phyloP scores from a whole-genome alignment of 768 basidiomycete genomes.

The Lepiota subincarnata region DNA sequence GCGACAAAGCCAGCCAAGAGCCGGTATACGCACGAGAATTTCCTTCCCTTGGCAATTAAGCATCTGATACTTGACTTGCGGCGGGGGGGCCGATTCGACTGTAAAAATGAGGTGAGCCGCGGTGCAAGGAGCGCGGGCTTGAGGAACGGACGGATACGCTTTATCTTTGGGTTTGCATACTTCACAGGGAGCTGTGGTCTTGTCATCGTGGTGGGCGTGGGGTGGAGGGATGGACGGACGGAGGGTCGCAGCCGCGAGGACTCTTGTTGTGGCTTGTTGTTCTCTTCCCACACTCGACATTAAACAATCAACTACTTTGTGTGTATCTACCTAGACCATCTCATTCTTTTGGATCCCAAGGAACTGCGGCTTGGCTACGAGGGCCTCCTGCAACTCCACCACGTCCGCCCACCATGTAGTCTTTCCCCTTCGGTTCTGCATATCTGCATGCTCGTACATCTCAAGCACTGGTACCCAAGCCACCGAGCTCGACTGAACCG shows the following conservation, averaged over 20 bases:
- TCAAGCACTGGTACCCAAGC: conserved; percentile 82
- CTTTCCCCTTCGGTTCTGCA: conserved; percentile 83
- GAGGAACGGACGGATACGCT: conserved; percentile 30
- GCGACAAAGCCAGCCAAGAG: conserved; percentile 4
- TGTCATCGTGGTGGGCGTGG: conserved; percentile 28
- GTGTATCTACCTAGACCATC: conserved; percentile 8
- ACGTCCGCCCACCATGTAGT: conserved; percentile 72
- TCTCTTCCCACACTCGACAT: conserved; percentile 29
- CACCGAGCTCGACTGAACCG: conserved; percentile 78
- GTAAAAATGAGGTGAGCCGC: conserved; percentile 12
- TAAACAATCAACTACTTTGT: conserved; percentile 18
- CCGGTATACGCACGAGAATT: conserved; percentile 59
- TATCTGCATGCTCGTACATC: conserved; percentile 84
- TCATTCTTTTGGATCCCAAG: conserved; percentile 29
- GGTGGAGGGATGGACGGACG: conserved; percentile 14
- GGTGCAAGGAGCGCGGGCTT: conserved; percentile 17
- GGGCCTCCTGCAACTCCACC: conserved; percentile 66
- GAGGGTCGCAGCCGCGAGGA: conserved; percentile 15
- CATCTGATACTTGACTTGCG: conserved; percentile 88
- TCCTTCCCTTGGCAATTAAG: conserved; percentile 83
- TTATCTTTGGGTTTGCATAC: conserved; percentile 48
- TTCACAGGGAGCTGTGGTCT: conserved; percentile 51
- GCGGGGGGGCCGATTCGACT: conserved; percentile 33
- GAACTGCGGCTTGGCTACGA: conserved; percentile 65
- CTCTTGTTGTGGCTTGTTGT: conserved; percentile 8